Evolutionary conservation across 192 early-diverging fungal species (phyloP).

Genomic region (Umbelopsis ramanniana): DNA sequence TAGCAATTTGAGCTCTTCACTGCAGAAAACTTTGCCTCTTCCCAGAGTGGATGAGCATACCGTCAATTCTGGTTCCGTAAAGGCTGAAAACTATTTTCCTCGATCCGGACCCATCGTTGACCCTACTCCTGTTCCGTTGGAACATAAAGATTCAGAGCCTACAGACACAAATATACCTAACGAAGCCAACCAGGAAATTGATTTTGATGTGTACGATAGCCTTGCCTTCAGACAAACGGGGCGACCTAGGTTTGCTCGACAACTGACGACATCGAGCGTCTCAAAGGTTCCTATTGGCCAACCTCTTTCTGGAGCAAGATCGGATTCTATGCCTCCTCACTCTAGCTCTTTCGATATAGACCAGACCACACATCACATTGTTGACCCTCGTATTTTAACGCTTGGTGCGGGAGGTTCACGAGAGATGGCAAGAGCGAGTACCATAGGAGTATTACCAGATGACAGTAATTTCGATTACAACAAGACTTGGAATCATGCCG

Average conservation of each 20-base stretch:
- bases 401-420: not conserved
- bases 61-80: not conserved
- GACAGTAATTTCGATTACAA: slow-evolving; percentile 13
- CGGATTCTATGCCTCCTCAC: not conserved
- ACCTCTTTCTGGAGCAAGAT: not conserved
- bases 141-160: not conserved
- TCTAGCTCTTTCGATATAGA: slow-evolving; percentile 6
- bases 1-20: slow-evolving; percentile 8
- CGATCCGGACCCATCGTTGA: slow-evolving; percentile 3
- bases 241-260: slow-evolving; percentile 34
- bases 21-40: not conserved
- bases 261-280: not conserved
- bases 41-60: not conserved
- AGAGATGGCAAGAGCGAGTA: slow-evolving; percentile 7
- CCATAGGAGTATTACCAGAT: not conserved
- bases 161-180: not conserved
- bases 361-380: not conserved
- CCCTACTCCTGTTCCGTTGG: not conserved
- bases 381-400: not conserved
- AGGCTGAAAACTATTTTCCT: slow-evolving; percentile 25
- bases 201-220: slow-evolving; percentile 29
- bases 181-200: not conserved
- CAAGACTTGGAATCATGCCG: slow-evolving; percentile 35
- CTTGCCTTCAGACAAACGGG: slow-evolving; percentile 29
- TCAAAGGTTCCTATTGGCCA: not conserved